Conservation (phyloP, 768 basidiomycete species). For the Agaricus blazei region DNA sequence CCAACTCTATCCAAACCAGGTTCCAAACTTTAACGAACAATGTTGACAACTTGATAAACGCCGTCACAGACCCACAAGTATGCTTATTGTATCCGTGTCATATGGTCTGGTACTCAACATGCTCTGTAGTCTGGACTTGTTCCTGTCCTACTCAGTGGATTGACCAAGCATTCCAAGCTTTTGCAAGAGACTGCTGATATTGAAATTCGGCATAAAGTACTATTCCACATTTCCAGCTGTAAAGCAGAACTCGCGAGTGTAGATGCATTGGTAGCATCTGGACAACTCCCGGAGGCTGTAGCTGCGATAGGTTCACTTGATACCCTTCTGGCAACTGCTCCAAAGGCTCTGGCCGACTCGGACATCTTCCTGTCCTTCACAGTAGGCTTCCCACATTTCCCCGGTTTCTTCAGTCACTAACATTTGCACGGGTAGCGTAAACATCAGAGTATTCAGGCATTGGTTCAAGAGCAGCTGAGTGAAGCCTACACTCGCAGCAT, state of each 20-base stretch:
- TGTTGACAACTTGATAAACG: conserved; percentile 45
- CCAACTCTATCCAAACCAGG: conserved; percentile 61
- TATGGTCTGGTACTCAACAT: conserved; percentile 6
- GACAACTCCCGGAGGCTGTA: conserved; percentile 63
- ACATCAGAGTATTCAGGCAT: conserved; percentile 49
- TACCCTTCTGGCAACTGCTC: conserved; percentile 38
- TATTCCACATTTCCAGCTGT: conserved; percentile 54
- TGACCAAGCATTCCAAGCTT: conserved; percentile 57
- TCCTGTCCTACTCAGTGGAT: conserved; percentile 46
- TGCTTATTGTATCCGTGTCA: conserved; percentile 3
- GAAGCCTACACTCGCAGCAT: conserved; percentile 64
- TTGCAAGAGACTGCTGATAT: conserved; percentile 61
- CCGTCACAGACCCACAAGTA: conserved; percentile 61
- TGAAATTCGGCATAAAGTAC: conserved; percentile 39
- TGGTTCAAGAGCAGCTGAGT: conserved; percentile 65
- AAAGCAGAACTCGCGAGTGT: conserved; percentile 41
- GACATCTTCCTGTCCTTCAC: conserved; percentile 51
- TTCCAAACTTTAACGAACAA: conserved; percentile 44
- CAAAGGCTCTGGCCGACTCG: conserved; percentile 46
- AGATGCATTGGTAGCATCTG: conserved; percentile 42
- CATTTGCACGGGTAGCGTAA: conserved; percentile 36
- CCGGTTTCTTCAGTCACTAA: neutral
- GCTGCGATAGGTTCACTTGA: conserved; percentile 37
- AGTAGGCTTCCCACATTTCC: conserved; percentile 35
- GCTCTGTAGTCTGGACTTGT: conserved; percentile 59